Evolutionary conservation across 495 filamentous ascomycete species (phyloP), one percentile per base, ranked within the genome.

Genomic region (Penicillium tannophilum): DNA sequence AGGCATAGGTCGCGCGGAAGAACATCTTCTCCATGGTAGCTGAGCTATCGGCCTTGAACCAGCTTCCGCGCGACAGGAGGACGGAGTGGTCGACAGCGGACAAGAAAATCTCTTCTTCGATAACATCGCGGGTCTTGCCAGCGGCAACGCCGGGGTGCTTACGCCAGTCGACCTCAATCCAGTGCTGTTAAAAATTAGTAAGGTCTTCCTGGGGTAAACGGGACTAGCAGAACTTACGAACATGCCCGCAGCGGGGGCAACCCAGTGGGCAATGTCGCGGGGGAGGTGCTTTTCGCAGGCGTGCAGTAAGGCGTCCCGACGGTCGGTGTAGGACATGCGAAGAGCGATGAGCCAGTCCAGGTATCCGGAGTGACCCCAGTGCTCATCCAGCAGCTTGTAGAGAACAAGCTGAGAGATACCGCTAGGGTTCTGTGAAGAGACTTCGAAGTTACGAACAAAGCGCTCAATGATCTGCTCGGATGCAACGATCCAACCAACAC

Each of bases 311-410:
- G 84, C 79, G 63, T 97, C 82, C 36, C 94, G 75, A 42, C 93
- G 83, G 58, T 76, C 71, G 17, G 93, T 94, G 66, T 98, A 98
- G 69, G 91, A 83, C 68, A 87, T 69, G n/a, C 92, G 82, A 51
- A 98, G 71, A 64, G 90, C 76, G 62, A 96, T 90, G 68, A 98
- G 74, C 94, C 94, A 98, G 63, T 90, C 82, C 11, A 98, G 65
- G 68, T 90, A 98, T 0, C 95, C 94, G n/a, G 79, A 77, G 68
- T 98, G 94, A 23, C 93, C 94, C 94, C 94, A 98, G 51, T 85
- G 82, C 71, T 97, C 92, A 55, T 98, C 94, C 8, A 98, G 78
- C 57, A 98, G 80, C 74, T 94, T 96, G 76, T 86, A 93, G 54
- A 98, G 70, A 8, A 93, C 76, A 23, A 94, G 75, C 74, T 98